Evolutionary conservation across 306 rosid species (phyloP).

Genomic region (Quercus aquifolioides): DNA sequence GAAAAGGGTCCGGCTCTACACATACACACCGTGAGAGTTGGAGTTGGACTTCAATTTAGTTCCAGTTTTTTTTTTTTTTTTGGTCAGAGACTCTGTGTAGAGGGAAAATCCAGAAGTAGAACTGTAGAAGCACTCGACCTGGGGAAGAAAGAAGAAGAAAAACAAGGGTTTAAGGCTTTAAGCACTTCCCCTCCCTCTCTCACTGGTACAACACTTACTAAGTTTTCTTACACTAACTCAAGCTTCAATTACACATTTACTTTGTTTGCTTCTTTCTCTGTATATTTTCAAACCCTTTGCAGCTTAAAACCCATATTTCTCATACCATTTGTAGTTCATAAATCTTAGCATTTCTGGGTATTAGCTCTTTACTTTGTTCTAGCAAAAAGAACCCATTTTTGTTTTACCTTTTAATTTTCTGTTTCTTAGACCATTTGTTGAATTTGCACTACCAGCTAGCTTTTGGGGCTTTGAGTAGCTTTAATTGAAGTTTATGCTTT

Average conservation of each 20-base stretch:
- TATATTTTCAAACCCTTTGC: neutral
- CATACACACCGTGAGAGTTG: neutral
- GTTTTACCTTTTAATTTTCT: neutral
- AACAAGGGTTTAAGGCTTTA: slow-evolving; percentile 37
- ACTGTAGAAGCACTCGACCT: neutral
- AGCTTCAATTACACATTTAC: neutral
- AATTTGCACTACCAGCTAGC: slow-evolving; percentile 17
- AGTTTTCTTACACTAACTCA: neutral
- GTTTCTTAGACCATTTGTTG: neutral
- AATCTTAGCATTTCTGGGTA: neutral
- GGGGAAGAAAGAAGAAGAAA: slow-evolving; percentile 22
- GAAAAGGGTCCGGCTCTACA: neutral
- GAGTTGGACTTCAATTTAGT: neutral
- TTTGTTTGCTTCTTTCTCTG: neutral
- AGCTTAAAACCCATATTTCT: neutral
- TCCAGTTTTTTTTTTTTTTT: neutral
- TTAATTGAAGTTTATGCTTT: neutral
- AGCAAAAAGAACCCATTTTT: slow-evolving; percentile 6
- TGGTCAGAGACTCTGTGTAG: neutral
- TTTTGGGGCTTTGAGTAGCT: slow-evolving; percentile 23
- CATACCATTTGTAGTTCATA: neutral
- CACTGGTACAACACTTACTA: slow-evolving; percentile 22
- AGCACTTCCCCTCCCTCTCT: slow-evolving; percentile 1
- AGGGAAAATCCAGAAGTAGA: neutral
- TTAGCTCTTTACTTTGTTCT: neutral